phyloP scores from a whole-genome alignment of 2,329 filamentous ascomycete species.

The Epichloe amarillans region DNA sequence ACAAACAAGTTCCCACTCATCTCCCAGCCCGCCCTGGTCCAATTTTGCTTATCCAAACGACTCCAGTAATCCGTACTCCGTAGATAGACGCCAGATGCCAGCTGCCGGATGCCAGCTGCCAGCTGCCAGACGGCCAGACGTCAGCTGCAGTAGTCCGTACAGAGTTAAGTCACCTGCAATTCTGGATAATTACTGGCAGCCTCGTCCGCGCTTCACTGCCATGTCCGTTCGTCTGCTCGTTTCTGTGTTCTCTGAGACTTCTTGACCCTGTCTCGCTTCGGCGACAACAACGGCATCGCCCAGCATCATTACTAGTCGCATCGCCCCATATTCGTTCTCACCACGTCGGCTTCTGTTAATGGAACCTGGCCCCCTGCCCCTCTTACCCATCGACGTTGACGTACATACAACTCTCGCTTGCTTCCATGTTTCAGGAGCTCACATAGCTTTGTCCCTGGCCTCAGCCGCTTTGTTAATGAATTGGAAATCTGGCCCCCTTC shows the following conservation, averaged over 20 bases:
- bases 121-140: neutral
- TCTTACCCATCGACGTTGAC: neutral
- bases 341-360: neutral
- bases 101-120: neutral
- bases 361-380: neutral
- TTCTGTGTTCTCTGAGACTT: neutral
- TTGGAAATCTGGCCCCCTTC: neutral
- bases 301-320: neutral
- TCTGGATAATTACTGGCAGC: neutral
- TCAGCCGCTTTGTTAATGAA: neutral
- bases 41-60: neutral
- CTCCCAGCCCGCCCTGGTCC: neutral
- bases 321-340: neutral
- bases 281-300: neutral
- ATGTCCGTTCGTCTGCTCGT: neutral
- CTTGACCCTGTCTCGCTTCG: neutral
- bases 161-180: no score
- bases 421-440: slow-evolving; percentile 5
- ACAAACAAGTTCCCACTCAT: neutral
- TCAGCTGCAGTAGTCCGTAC: no score
- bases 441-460: slow-evolving; percentile 1
- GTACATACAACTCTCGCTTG: slow-evolving; percentile 1
- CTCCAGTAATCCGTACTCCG: neutral
- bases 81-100: no score
- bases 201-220: neutral